A percentile compares a stretch with the other conserved stretches of the same genome.
These are phyloP conservation scores for Podospora bellae-mahoneyi DNA, from an alignment of 495 filamentous ascomycete species.

Conservation along the genomic window DNA sequence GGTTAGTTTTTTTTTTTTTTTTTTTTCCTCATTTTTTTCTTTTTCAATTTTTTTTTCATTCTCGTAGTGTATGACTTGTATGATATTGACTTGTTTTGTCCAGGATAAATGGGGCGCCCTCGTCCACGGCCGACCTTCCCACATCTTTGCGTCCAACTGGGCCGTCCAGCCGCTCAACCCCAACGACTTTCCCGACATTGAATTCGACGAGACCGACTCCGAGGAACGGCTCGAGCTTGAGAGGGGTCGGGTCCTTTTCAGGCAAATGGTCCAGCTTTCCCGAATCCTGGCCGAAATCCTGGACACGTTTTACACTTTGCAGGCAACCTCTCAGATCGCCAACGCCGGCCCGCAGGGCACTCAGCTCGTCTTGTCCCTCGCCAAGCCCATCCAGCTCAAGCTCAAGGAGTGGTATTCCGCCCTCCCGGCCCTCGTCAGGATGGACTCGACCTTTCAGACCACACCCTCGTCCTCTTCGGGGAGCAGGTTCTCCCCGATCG, in stretches of 20 bases:
- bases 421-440: constrained; percentile 61
- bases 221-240: constrained; percentile 64
- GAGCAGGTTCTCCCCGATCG: constrained; percentile 56
- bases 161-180: constrained; percentile 65
- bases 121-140: constrained; percentile 81
- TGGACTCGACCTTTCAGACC: constrained; percentile 55
- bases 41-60: too few relatives aligned
- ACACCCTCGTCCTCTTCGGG: constrained; percentile 24
- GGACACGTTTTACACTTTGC: constrained; percentile 73
- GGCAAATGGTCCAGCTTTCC: constrained; percentile 70
- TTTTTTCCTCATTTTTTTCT: too few relatives aligned
- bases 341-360: constrained; percentile 53
- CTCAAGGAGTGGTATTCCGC: constrained; percentile 76
- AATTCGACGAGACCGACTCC: constrained; percentile 51
- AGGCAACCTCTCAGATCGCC: constrained; percentile 52
- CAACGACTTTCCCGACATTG: constrained; percentile 69
- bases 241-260: constrained; percentile 64
- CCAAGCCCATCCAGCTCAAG: constrained; percentile 79
- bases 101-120: constrained; percentile 91
- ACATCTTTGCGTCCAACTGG: constrained; percentile 79
- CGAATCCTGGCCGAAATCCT: constrained; percentile 74
- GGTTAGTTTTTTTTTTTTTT: constrained; percentile 6
- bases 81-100: neutral
- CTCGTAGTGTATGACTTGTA: too few relatives aligned
- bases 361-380: constrained; percentile 65